Conservation (phyloP, 2,329 filamentous ascomycete genomes). For the Colletotrichum eremochloae region DNA sequence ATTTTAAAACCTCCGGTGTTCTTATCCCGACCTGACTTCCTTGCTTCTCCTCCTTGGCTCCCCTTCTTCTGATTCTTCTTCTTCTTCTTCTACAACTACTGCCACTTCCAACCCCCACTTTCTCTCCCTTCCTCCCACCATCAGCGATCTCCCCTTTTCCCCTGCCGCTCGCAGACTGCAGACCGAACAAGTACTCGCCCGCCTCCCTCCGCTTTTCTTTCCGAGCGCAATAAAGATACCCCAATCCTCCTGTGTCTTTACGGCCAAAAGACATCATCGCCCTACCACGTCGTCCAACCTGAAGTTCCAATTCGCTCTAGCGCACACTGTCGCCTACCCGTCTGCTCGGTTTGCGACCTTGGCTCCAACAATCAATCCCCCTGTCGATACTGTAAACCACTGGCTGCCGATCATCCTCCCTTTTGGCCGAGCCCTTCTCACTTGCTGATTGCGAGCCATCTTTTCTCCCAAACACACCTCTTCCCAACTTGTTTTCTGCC, state of each 20-base stretch:
- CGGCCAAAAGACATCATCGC: not conserved
- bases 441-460: conserved; percentile 11
- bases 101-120: conserved; percentile 30
- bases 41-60: conserved; percentile 19
- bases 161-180: conserved; percentile 29
- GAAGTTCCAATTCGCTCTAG: conserved; percentile 16
- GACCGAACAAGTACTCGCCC: conserved; percentile 35
- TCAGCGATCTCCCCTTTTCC: conserved; percentile 36
- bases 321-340: conserved; percentile 19
- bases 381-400: conserved; percentile 35
- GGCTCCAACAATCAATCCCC: conserved; percentile 29
- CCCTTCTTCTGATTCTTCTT: conserved; percentile 13
- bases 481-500: not conserved
- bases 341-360: conserved; percentile 15
- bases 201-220: conserved; percentile 14
- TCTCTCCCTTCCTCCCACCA: not conserved
- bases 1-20: conserved; percentile 26
- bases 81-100: not conserved
- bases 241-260: not conserved
- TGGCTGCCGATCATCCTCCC: conserved; percentile 40
- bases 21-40: conserved; percentile 7
- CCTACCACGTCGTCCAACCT: not conserved
- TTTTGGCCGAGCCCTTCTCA: conserved; percentile 29
- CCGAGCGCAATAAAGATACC: conserved; percentile 20
- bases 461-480: conserved; percentile 11